Conservation (phyloP, 2,329 filamentous ascomycete genomes). For the Teratosphaeria epicoccoides region DNA sequence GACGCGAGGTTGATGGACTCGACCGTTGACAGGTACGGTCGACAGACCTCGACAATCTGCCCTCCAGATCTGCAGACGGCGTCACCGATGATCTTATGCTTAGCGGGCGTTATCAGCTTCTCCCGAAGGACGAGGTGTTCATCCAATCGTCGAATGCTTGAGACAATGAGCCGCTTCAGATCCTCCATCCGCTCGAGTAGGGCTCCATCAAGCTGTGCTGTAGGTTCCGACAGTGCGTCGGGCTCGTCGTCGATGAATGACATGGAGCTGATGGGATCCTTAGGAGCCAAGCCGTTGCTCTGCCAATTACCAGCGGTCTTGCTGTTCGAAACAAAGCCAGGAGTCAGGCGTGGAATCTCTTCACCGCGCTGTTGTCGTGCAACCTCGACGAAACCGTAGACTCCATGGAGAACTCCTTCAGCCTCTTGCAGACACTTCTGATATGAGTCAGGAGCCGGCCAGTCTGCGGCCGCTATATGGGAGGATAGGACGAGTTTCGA, state of each 20-base stretch:
- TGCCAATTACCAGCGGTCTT: slow-evolving; percentile 79
- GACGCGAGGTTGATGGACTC: slow-evolving; percentile 85
- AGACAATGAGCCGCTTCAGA: slow-evolving; percentile 72
- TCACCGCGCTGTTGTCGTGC: slow-evolving; percentile 88
- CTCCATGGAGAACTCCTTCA: slow-evolving; percentile 87
- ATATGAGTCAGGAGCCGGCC: slow-evolving; percentile 84
- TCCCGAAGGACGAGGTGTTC: slow-evolving; percentile 68
- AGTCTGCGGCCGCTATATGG: slow-evolving; percentile 93
- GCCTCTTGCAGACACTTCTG: slow-evolving; percentile 94
- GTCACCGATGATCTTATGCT: slow-evolving; percentile 72
- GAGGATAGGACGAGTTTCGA: slow-evolving; percentile 98
- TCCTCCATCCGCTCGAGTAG: slow-evolving; percentile 78
- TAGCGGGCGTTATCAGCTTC: slow-evolving; percentile 68
- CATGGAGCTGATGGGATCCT: slow-evolving; percentile 51
- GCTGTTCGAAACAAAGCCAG: slow-evolving; percentile 85
- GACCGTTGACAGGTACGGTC: slow-evolving; percentile 77
- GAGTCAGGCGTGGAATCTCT: slow-evolving; percentile 82
- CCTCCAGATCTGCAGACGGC: slow-evolving; percentile 67
- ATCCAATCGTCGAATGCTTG: slow-evolving; percentile 76
- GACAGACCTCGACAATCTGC: slow-evolving; percentile 77
- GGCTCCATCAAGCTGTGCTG: slow-evolving; percentile 60
- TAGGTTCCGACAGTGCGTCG: slow-evolving; percentile 61
- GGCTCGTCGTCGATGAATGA: slow-evolving; percentile 81
- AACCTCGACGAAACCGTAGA: slow-evolving; percentile 93
- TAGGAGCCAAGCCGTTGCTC: slow-evolving; percentile 52